Percentiles rank a stretch among this genome's conserved stretches.
phyloP scores from a whole-genome alignment of 2,329 filamentous ascomycete species.

The Nemania serpens region DNA sequence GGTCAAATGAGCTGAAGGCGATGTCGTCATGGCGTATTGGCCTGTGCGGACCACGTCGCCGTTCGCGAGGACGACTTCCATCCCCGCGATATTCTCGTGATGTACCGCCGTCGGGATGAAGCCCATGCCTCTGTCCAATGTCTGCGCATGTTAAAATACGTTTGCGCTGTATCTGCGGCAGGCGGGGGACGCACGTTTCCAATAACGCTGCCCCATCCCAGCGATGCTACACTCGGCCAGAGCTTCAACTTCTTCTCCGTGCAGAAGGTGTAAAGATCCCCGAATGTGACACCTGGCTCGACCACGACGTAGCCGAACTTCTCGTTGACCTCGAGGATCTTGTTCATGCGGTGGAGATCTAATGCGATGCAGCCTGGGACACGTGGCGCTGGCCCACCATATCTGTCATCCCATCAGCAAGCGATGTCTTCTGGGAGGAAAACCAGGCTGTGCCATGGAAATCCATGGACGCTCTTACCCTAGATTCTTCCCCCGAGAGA shows the following conservation, averaged over 20 bases:
- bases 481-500: slow-evolving; percentile 46
- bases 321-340: slow-evolving; percentile 50
- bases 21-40: slow-evolving; percentile 48
- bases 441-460: background rate
- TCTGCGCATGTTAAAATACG: slow-evolving; percentile 26
- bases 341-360: slow-evolving; percentile 51
- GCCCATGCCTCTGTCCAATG: slow-evolving; percentile 52
- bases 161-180: background rate
- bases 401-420: slow-evolving; percentile 38
- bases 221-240: slow-evolving; percentile 53
- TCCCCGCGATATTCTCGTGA: slow-evolving; percentile 49
- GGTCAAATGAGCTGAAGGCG: slow-evolving; percentile 46
- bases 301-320: slow-evolving; percentile 51
- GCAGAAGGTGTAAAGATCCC: slow-evolving; percentile 49
- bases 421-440: background rate
- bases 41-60: slow-evolving; percentile 51
- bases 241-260: slow-evolving; percentile 47
- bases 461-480: slow-evolving; percentile 40
- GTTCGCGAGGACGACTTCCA: slow-evolving; percentile 51
- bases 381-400: slow-evolving; percentile 54
- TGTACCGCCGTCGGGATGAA: slow-evolving; percentile 46
- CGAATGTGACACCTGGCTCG: slow-evolving; percentile 53
- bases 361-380: slow-evolving; percentile 52
- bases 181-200: slow-evolving; percentile 47
- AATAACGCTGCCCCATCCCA: slow-evolving; percentile 55